A percentile compares a stretch with the other conserved stretches of the same genome.
Evolutionary conservation across 495 filamentous ascomycete species (phyloP).

Genomic region (Saxispiralis lemnorum): DNA sequence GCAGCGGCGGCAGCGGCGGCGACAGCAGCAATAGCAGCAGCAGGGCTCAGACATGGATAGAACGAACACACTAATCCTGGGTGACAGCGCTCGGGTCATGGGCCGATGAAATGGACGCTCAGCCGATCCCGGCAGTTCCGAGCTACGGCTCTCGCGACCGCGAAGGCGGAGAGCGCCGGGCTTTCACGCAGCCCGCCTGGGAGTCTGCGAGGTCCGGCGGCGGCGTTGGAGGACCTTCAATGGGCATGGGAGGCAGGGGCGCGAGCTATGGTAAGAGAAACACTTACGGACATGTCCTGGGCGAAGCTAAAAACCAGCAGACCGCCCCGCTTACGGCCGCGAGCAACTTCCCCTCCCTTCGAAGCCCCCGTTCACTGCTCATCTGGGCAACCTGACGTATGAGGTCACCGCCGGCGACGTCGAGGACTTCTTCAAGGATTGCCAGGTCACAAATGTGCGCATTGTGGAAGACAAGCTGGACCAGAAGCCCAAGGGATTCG

Average conservation of each 20-base stretch:
- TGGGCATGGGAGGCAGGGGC: conserved; percentile 10
- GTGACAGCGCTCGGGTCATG: conserved; percentile 73
- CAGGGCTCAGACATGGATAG: not conserved
- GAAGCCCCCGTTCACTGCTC: conserved; percentile 83
- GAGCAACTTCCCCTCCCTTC: conserved; percentile 74
- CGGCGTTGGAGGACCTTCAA: conserved; percentile 5
- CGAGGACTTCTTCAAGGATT: conserved; percentile 66
- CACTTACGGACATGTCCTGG: not conserved
- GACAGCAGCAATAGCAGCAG: too few relatives aligned
- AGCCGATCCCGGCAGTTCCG: conserved; percentile 7
- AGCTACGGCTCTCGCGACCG: conserved; percentile 7
- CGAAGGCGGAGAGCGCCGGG: conserved; percentile 12
- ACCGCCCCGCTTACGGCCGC: conserved; percentile 28
- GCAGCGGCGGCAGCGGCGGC: too few relatives aligned
- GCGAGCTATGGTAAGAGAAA: conserved; percentile 12
- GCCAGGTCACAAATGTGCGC: conserved; percentile 71
- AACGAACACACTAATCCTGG: conserved; percentile 6
- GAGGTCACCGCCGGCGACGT: conserved; percentile 70
- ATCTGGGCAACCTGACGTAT: conserved; percentile 91
- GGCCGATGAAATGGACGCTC: conserved; percentile 85
- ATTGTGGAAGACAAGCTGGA: conserved; percentile 91
- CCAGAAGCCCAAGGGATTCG: conserved; percentile 86
- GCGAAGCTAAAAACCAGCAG: not conserved
- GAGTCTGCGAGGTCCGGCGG: conserved; percentile 8
- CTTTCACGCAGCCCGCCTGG: conserved; percentile 13